Evolutionary conservation across 257 asterid genomes (phyloP).

Genomic region (Capsicum chinense): DNA sequence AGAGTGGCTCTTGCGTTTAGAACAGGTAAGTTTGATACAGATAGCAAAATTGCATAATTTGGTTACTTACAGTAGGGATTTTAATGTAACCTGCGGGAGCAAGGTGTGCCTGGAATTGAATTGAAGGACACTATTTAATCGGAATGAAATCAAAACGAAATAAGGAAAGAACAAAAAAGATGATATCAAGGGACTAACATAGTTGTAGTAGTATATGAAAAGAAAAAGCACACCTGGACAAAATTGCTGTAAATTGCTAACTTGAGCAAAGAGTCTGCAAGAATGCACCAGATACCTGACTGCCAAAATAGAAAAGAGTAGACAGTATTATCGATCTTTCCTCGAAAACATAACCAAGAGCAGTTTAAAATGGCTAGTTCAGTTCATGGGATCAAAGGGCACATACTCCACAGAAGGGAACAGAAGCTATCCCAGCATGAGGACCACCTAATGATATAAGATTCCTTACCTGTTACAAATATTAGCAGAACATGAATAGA

Average conservation of each 20-base stretch:
- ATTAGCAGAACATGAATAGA: background rate
- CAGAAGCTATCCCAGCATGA: constrained; percentile 91
- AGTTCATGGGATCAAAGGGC: background rate
- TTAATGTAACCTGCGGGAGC: constrained; percentile 84
- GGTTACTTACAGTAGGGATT: constrained; percentile 80
- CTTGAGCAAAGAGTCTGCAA: constrained; percentile 65
- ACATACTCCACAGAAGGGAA: constrained; percentile 88
- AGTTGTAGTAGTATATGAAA: constrained; percentile 20
- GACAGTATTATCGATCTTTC: constrained; percentile 1
- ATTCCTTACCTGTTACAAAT: constrained; percentile 72
- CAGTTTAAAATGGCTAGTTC: background rate
- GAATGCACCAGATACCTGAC: constrained; percentile 68
- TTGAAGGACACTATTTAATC: constrained; percentile 36
- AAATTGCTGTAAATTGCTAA: constrained; percentile 67
- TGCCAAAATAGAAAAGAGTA: constrained; percentile 45
- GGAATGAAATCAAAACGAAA: background rate
- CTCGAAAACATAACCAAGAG: background rate
- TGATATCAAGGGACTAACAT: background rate
- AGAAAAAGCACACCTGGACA: constrained; percentile 65
- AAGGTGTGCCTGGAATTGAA: constrained; percentile 71
- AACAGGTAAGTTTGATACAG: background rate
- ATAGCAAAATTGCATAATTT: background rate
- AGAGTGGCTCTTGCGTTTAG: background rate
- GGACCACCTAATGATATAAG: constrained; percentile 91
- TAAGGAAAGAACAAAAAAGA: constrained; percentile 1